Conservation (phyloP, 177 flowering plant genomes). For the Vitis hybrid region DNA sequence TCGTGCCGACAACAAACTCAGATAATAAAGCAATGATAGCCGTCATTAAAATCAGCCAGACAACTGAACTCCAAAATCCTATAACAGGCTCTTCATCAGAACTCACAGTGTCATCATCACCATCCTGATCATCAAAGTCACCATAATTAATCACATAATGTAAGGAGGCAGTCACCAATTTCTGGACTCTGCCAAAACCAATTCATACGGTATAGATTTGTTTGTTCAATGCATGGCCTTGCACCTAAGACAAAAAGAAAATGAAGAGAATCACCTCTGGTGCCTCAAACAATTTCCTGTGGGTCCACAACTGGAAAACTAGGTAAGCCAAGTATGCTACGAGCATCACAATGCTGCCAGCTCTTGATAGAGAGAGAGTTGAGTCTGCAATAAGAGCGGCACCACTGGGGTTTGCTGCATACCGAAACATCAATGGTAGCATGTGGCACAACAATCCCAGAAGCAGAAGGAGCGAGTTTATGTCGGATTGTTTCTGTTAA, state of each 20-base stretch:
- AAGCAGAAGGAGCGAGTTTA: constrained; percentile 65
- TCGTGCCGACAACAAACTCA: constrained; percentile 82
- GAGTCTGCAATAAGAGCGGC: constrained; percentile 19
- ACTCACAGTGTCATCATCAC: constrained; percentile 34
- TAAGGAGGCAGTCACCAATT: background rate
- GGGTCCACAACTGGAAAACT: constrained; percentile 82
- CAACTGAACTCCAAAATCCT: constrained; percentile 70
- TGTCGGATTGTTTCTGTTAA: constrained; percentile 85
- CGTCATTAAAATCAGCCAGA: constrained; percentile 83
- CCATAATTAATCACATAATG: background rate
- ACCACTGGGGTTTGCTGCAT: constrained; percentile 20
- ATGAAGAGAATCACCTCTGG: constrained; percentile 41
- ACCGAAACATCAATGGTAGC: constrained; percentile 61
- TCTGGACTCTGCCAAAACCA: no score
- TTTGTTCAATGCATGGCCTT: background rate
- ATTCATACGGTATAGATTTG: no score
- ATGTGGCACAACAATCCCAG: constrained; percentile 71
- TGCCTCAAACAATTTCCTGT: constrained; percentile 70
- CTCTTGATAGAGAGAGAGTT: constrained; percentile 66
- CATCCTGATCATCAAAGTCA: constrained; percentile 37
- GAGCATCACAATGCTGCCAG: constrained; percentile 78
- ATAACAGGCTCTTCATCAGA: constrained; percentile 59
- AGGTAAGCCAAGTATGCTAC: constrained; percentile 70
- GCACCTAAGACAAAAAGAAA: background rate
- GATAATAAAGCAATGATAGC: constrained; percentile 69